Evolutionary conservation across 148 eudicot species (phyloP), one percentile per base, ranked within the genome.

Genomic region (Rhododendron henanense): DNA sequence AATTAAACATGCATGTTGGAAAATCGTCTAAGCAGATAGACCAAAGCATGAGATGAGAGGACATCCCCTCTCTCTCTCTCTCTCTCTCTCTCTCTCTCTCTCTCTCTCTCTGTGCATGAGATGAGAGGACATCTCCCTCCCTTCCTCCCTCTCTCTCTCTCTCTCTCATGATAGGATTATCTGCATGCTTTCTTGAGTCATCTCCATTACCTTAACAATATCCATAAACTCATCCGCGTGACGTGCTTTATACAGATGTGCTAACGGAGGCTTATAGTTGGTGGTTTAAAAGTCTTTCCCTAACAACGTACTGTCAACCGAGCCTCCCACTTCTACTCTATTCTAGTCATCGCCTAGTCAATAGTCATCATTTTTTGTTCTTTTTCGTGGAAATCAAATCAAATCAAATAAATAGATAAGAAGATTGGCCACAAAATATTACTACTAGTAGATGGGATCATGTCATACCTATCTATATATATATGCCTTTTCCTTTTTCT

Each of bases 171-270:
- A 50, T 53, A 11, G 79, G 44, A 78, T 47, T 47, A 47, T 45
- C 81, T 47, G 57, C 57, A 67, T 67, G 39, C 76, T 48, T 31
- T 48, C 8, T 80, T 80, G 63, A 80, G 82, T 80, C 82, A 80
- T 80, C 35, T 51, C 63, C 82, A 80, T 50, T 79, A 31, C 39
- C 39, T 71, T 6, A 71, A 31, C 76, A 8, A n/a, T 41, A 79
- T n/a, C 57, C 41, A n/a, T 4, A 28, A 47, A n/a, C 25, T 25
- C 57, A 25, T 25, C 8, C 10, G 57, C 7, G 14, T 41, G 45
- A 41, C 45, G 45, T 41, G 51, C 51, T 48, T 48, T 48, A 48
- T 48, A 48, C 13, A 41, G 8, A 5, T 0, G 45, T 0, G 45
- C 45, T 5, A 41, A 33, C 35, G 35, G 35, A 33, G 35, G 0